Conservation (phyloP, 2,329 filamentous ascomycete species). For the Scedosporium boydii region DNA sequence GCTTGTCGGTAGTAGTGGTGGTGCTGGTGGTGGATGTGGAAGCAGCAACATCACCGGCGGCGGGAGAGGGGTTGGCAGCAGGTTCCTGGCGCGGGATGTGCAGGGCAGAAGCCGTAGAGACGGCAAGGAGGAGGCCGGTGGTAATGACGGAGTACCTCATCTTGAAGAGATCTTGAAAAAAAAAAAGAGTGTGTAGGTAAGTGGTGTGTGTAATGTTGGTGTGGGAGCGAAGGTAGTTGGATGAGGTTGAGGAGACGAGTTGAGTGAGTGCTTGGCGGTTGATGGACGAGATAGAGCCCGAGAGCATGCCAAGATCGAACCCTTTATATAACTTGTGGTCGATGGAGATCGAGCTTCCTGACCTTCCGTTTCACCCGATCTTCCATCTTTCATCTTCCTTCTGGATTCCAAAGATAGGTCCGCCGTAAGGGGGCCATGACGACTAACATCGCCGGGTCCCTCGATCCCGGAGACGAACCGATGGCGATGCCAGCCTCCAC, state of each 20-base stretch:
- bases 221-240: not conserved
- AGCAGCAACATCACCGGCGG: not conserved
- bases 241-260: too few relatives aligned
- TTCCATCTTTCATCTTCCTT: too few relatives aligned
- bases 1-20: not conserved
- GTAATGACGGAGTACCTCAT: not conserved
- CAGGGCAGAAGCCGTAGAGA: not conserved
- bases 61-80: not conserved
- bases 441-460: not conserved
- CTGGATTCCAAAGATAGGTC: not conserved
- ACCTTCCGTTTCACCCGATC: not conserved
- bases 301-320: not conserved
- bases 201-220: not conserved
- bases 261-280: too few relatives aligned
- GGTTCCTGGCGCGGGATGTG: not conserved
- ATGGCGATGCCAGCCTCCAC: not conserved
- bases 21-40: not conserved
- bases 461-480: not conserved
- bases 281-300: not conserved
- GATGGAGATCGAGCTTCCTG: not conserved
- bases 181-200: not conserved
- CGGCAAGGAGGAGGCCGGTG: not conserved
- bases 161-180: not conserved
- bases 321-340: not conserved
- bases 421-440: not conserved